A percentile compares a stretch with the other conserved stretches of the same genome.
These are phyloP conservation scores for Digitaria exilis DNA, from an alignment of 202 grass and related monocot genomes.

Conservation along the genomic window DNA sequence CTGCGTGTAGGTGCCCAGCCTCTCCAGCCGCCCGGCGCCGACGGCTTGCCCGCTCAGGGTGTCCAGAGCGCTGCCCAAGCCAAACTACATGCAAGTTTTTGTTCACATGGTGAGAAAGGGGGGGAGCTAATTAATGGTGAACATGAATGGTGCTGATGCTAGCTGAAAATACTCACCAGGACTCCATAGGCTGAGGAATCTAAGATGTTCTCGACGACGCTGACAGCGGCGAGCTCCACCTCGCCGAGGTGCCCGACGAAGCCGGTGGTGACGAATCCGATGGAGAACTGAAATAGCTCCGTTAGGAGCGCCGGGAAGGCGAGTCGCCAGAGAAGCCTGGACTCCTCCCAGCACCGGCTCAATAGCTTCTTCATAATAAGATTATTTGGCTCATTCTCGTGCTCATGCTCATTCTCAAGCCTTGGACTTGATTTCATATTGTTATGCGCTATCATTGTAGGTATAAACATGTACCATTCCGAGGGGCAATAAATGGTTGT, in stretches of 20 bases:
- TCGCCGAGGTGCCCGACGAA: constrained; percentile 64
- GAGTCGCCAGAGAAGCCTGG: constrained; percentile 56
- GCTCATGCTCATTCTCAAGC: not conserved
- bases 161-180: constrained; percentile 42
- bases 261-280: constrained; percentile 59
- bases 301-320: constrained; percentile 67
- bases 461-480: no score
- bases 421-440: not conserved
- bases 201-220: constrained; percentile 61
- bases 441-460: not conserved
- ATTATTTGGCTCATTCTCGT: not conserved
- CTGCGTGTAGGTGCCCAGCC: constrained; percentile 60
- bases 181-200: constrained; percentile 63
- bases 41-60: constrained; percentile 74
- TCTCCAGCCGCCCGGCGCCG: constrained; percentile 52
- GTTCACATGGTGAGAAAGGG: no score
- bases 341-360: constrained; percentile 53
- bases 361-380: constrained; percentile 4
- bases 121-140: no score
- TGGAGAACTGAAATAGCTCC: constrained; percentile 71
- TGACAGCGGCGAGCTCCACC: constrained; percentile 63
- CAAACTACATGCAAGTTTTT: constrained; percentile 31
- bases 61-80: constrained; percentile 72
- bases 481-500: no score
- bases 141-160: not conserved